Evolutionary conservation across 768 basidiomycete species (phyloP).

Genomic region (Rossbeevera mucosa): DNA sequence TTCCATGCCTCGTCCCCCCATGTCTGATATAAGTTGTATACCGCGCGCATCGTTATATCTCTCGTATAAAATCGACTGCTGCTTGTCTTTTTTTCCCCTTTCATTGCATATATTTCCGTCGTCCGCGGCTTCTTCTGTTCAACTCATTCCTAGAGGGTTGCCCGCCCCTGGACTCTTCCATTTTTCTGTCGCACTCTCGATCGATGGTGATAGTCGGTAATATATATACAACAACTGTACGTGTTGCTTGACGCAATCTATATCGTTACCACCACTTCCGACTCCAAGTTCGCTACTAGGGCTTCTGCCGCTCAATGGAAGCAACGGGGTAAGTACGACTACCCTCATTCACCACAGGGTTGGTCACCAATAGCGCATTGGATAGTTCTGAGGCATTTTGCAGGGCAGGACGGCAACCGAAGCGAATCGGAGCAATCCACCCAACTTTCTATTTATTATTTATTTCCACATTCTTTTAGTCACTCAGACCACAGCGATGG

Average conservation of each 20-base stretch:
- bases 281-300: neutral
- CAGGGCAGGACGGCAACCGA: neutral
- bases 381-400: neutral
- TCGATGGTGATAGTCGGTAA: constrained; percentile 16
- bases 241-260: constrained; percentile 27
- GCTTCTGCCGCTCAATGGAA: neutral
- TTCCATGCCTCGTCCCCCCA: neutral
- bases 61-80: constrained; percentile 12
- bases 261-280: neutral
- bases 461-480: neutral
- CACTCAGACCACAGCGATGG: neutral
- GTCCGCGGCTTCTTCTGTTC: neutral
- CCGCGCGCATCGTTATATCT: constrained; percentile 23
- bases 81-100: neutral
- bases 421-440: neutral
- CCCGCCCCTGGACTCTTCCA: neutral
- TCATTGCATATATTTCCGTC: constrained; percentile 3
- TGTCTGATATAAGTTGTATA: constrained; percentile 25
- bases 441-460: neutral
- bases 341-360: neutral
- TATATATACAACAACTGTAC: constrained; percentile 11
- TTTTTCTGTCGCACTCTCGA: neutral
- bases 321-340: neutral
- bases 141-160: neutral
- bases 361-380: neutral